These are phyloP conservation scores for Apophysomyces trapeziformis DNA, from an alignment of 371 early-diverging fungal species.

Conservation along the genomic window DNA sequence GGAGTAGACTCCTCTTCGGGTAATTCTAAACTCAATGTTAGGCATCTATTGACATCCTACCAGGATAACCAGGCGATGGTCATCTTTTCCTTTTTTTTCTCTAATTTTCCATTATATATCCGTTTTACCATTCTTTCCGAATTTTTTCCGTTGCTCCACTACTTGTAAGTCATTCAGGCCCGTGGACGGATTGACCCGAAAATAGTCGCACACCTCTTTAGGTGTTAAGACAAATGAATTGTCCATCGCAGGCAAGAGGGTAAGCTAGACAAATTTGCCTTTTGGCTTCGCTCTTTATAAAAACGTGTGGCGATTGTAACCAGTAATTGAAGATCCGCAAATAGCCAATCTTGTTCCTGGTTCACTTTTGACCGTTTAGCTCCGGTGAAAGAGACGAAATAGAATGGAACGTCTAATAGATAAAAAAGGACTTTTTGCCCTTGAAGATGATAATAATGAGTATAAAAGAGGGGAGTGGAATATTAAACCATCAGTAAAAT, in stretches of 20 bases:
- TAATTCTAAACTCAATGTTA: conserved; percentile 52
- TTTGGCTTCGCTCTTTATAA: conserved; percentile 6
- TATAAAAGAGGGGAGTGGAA: not conserved
- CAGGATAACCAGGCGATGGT: not conserved
- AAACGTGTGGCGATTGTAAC: conserved; percentile 8
- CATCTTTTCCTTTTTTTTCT: no score
- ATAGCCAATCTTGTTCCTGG: not conserved
- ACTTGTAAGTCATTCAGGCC: conserved; percentile 71
- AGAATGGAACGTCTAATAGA: not conserved
- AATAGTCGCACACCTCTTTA: conserved; percentile 68
- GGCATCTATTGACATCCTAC: not conserved
- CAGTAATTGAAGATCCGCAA: conserved; percentile 8
- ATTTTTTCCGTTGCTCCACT: conserved; percentile 52
- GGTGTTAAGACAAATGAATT: conserved; percentile 66
- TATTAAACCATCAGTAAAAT: not conserved
- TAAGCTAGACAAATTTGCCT: conserved; percentile 15
- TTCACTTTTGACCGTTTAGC: not conserved
- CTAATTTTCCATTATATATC: no score
- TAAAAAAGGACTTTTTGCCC: not conserved
- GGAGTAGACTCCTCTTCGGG: conserved; percentile 89
- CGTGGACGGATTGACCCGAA: conserved; percentile 59
- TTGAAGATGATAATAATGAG: not conserved
- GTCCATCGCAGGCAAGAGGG: conserved; percentile 54
- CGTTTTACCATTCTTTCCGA: conserved; percentile 78
- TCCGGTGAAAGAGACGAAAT: not conserved